phyloP scores from a whole-genome alignment of 306 rosid genomes.

The Malus orientalis region DNA sequence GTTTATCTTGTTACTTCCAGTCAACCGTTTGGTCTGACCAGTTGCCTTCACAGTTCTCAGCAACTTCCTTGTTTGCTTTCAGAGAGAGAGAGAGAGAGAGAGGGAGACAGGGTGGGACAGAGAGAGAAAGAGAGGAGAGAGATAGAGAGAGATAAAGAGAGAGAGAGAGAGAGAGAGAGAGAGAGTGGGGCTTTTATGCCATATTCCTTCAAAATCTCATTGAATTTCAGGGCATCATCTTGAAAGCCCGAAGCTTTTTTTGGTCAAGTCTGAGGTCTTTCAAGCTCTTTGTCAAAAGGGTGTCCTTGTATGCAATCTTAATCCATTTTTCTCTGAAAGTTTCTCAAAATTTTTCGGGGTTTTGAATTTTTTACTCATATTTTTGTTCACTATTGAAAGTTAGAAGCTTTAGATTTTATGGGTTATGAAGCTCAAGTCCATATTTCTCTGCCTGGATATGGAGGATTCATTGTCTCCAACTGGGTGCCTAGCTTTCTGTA shows the following conservation, averaged over 20 bases:
- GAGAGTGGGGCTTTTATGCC: not conserved
- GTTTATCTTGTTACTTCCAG: not conserved
- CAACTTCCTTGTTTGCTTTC: not conserved
- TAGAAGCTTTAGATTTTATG: not conserved
- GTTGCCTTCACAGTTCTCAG: not conserved
- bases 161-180: too few species aligned
- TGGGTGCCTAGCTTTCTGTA: not conserved
- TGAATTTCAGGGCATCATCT: not conserved
- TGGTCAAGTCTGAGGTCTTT: conserved; percentile 10
- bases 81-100: not conserved
- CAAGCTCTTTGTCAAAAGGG: not conserved
- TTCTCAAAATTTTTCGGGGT: not conserved
- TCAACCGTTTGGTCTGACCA: not conserved
- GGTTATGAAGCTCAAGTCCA: not conserved
- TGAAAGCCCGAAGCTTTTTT: not conserved
- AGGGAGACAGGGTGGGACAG: too few species aligned
- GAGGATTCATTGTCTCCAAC: not conserved
- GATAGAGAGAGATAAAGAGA: too few species aligned
- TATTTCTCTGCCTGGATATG: not conserved
- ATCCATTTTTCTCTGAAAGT: not conserved
- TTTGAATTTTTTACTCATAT: not conserved
- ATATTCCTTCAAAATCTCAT: not conserved
- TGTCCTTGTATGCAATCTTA: conserved; percentile 7
- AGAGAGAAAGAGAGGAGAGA: too few species aligned
- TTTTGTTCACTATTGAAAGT: not conserved